A percentile compares a stretch with the other conserved stretches of the same genome.
These are phyloP conservation scores for Gossypium gossypioides DNA, from an alignment of 441 rosid genomes.

Conservation along the genomic window DNA sequence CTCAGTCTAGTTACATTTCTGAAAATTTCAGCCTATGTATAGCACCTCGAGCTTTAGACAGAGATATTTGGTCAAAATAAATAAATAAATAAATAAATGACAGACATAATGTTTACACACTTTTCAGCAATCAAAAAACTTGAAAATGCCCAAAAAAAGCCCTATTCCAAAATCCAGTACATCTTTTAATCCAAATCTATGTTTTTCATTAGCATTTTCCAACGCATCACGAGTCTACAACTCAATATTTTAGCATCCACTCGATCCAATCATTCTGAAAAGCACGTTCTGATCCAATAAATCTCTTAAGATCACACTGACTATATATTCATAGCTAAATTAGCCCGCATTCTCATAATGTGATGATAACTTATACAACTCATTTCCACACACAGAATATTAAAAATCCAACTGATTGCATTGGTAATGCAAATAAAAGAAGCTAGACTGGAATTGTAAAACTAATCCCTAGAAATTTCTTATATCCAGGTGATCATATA, in stretches of 20 bases:
- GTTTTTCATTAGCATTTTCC: neutral
- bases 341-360: neutral
- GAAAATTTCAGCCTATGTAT: neutral
- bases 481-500: neutral
- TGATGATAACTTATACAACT: neutral
- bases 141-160: neutral
- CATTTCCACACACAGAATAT: neutral
- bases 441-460: neutral
- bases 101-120: neutral
- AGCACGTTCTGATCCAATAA: neutral
- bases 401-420: neutral
- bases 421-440: neutral
- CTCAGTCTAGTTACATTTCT: neutral
- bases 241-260: neutral
- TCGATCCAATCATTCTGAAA: neutral
- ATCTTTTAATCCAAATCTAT: conserved; percentile 1
- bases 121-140: neutral
- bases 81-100: neutral
- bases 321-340: neutral
- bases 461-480: conserved; percentile 1
- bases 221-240: neutral
- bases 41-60: neutral
- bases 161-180: neutral
- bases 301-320: neutral
- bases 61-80: neutral